Evolutionary conservation across 2,329 filamentous ascomycete species (phyloP), one percentile per base, ranked within the genome.

Genomic region (Phoma sp.): DNA sequence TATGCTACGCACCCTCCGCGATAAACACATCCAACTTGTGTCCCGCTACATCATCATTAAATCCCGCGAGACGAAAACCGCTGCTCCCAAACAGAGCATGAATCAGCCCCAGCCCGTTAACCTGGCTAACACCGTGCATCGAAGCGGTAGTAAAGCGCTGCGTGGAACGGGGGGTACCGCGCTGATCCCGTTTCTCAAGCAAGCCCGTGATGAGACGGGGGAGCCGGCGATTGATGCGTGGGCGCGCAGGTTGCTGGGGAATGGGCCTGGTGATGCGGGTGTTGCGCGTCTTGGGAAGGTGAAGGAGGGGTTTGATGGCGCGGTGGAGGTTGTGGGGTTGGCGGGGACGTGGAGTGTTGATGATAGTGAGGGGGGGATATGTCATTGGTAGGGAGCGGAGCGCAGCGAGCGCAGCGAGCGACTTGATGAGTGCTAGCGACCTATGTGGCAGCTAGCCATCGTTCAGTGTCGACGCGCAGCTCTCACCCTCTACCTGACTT

Each of bases 21-120:
- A 97, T 76, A 96, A 93, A 74, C 95, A 99, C 74, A 96, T 99
- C 66, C 90, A 92, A 73, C 93, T 99, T 65, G 95, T 99, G 15
- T 92, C 92, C 4, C 89, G 95, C 33, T 99, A 98, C 79, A 96
- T 99, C 74, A 90, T 99, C 67, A 81, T 95, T 62, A 93, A 93
- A 37, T 93, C 91, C 1, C 87, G 90, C 20, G 89, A 93, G 74
- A 84, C 87, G 6, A 83, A 88, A 47, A 85, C 84, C 38, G 84
- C 85, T 54, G 85, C 81, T 56, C 83, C 81, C 17, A 82, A 83
- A 50, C 76, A 65, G 78, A 80, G 32, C 76, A 23, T 57, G n/a
- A 50, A 42, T 15, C 53, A 56, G 42, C 37, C 62, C 68, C 66
- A 73, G 34, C 67, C 68, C 17, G 62, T 84, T 47, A 91, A 93